Percentiles rank a stretch among this genome's conserved stretches.
Evolutionary conservation across 177 flowering plant genomes (phyloP).

Genomic region (Vitis hybrid): DNA sequence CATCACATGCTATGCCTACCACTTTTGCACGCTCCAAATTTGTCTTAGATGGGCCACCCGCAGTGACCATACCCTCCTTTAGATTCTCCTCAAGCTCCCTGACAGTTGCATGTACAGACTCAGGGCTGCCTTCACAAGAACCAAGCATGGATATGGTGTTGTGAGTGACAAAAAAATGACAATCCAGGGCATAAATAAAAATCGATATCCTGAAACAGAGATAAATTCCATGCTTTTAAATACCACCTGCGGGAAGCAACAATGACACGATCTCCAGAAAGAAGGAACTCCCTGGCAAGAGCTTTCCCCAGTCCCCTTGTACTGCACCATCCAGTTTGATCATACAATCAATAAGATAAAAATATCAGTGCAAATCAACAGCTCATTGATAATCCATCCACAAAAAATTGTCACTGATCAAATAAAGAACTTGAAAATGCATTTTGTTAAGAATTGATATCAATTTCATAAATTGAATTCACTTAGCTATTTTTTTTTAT

Average conservation of each 20-base stretch:
- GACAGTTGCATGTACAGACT: conserved; percentile 73
- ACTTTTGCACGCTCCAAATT: conserved; percentile 63
- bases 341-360: conserved; percentile 11
- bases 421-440: no score
- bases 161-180: conserved; percentile 1
- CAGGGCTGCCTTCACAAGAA: conserved; percentile 57
- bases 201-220: neutral
- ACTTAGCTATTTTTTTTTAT: neutral
- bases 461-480: neutral
- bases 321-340: conserved; percentile 39
- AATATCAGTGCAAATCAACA: neutral
- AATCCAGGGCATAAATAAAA: neutral
- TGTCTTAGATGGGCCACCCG: conserved; percentile 32
- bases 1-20: conserved; percentile 88
- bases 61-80: conserved; percentile 46
- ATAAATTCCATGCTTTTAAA: conserved; percentile 1
- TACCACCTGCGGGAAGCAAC: conserved; percentile 89
- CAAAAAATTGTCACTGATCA: neutral
- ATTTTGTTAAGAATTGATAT: neutral
- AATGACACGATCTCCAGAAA: conserved; percentile 91
- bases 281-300: conserved; percentile 94
- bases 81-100: conserved; percentile 76
- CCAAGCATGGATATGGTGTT: conserved; percentile 13
- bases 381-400: no score
- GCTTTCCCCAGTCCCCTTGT: conserved; percentile 98